Evolutionary conservation across 768 basidiomycete species (phyloP).

Genomic region (Hygrophoropsis aurantiaca): DNA sequence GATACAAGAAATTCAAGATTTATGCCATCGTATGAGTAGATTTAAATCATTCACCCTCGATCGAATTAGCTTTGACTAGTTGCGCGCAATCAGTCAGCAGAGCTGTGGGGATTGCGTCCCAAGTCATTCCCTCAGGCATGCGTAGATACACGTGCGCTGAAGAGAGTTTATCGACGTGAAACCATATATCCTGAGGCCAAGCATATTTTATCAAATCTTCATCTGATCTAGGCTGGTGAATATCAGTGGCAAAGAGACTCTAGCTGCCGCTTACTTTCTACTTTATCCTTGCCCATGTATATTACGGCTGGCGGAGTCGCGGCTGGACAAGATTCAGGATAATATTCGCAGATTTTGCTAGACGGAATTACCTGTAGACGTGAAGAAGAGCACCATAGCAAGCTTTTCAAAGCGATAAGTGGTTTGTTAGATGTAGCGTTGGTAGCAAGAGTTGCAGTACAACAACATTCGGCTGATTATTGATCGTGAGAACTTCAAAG

Average conservation of each 20-base stretch:
- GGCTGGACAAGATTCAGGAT: slow-evolving; percentile 35
- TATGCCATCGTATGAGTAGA: not conserved
- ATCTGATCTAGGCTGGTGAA: slow-evolving; percentile 52
- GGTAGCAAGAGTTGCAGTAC: not conserved
- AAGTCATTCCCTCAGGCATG: slow-evolving; percentile 75
- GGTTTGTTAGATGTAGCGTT: not conserved
- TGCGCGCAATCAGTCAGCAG: slow-evolving; percentile 87
- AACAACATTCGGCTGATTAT: not conserved
- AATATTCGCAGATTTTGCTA: not conserved
- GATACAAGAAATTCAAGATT: not conserved
- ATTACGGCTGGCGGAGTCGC: slow-evolving; percentile 64
- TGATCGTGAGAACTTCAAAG: not conserved
- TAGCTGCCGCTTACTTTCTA: slow-evolving; percentile 69
- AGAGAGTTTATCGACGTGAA: slow-evolving; percentile 97
- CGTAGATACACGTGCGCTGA: slow-evolving; percentile 98
- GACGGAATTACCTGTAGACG: slow-evolving; percentile 43
- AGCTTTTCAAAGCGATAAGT: too few species aligned
- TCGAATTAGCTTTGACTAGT: slow-evolving; percentile 96
- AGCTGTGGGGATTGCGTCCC: slow-evolving; percentile 84
- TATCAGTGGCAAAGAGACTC: not conserved
- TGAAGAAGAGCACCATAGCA: slow-evolving; percentile 66
- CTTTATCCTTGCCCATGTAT: slow-evolving; percentile 98
- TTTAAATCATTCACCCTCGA: slow-evolving; percentile 63
- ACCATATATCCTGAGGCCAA: slow-evolving; percentile 88
- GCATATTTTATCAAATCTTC: slow-evolving; percentile 94